A percentile compares a stretch with the other conserved stretches of the same genome.
Conservation (phyloP, 2,329 filamentous ascomycete species). For the Amphichorda felina region DNA sequence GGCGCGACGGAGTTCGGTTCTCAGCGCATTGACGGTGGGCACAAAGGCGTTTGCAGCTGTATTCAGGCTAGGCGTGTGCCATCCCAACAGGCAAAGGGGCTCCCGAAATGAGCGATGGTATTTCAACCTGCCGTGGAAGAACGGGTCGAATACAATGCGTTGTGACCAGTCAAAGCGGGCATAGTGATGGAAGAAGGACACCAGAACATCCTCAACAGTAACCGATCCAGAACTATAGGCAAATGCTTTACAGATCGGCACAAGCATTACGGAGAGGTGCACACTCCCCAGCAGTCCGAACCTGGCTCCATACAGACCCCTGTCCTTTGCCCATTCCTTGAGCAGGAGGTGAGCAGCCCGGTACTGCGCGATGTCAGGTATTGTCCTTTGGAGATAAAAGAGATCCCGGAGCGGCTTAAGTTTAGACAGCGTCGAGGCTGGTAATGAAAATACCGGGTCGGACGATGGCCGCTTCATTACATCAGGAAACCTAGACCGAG, state of each 20-base stretch:
- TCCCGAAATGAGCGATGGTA: constrained; percentile 47
- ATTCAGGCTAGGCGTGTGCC: constrained; percentile 49
- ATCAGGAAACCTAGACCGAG: constrained; percentile 27
- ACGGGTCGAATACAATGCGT: constrained; percentile 44
- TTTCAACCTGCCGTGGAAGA: constrained; percentile 37
- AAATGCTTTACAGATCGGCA: constrained; percentile 45
- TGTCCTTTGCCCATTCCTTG: constrained; percentile 47
- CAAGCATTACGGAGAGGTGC: constrained; percentile 50
- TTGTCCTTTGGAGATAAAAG: constrained; percentile 44
- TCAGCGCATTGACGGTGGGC: constrained; percentile 38
- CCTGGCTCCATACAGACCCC: constrained; percentile 51
- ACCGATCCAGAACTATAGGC: constrained; percentile 19
- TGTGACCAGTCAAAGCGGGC: constrained; percentile 45
- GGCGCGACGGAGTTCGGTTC: constrained; percentile 37
- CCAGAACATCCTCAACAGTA: constrained; percentile 38
- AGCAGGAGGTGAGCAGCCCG: constrained; percentile 46
- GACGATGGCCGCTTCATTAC: constrained; percentile 32
- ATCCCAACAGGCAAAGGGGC: constrained; percentile 51
- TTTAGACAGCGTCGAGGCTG: constrained; percentile 44
- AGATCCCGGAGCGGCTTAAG: constrained; percentile 54
- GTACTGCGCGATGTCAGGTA: constrained; percentile 48
- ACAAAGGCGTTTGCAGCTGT: constrained; percentile 40
- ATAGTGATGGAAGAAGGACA: constrained; percentile 53
- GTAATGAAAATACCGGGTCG: constrained; percentile 42
- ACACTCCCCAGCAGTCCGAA: constrained; percentile 56